These are phyloP conservation scores for Ogataea degrootiae DNA, from an alignment of 805 yeast genomes.

Conservation along the genomic window DNA sequence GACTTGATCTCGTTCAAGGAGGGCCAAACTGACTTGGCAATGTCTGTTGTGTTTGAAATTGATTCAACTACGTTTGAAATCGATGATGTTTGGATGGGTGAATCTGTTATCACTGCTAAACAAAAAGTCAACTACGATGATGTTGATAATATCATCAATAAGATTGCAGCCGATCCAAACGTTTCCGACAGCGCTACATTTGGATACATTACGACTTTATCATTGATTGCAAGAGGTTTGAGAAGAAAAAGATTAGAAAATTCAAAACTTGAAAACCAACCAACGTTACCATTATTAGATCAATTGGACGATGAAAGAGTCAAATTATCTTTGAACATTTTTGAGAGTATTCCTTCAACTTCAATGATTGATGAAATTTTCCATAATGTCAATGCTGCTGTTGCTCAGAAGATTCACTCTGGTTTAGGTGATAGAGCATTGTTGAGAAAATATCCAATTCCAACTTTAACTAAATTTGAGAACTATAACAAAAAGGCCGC, in stretches of 20 bases:
- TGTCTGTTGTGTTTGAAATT: slow-evolving; percentile 77
- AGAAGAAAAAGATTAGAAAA: slow-evolving; percentile 62
- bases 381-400: slow-evolving; percentile 75
- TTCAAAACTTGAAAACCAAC: slow-evolving; percentile 40
- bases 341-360: slow-evolving; percentile 52
- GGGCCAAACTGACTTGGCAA: slow-evolving; percentile 55
- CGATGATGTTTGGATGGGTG: slow-evolving; percentile 71
- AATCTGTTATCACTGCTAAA: slow-evolving; percentile 63
- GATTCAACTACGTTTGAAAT: slow-evolving; percentile 69
- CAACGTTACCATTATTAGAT: slow-evolving; percentile 63
- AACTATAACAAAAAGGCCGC: slow-evolving; percentile 69
- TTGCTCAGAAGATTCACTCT: slow-evolving; percentile 76
- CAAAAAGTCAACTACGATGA: slow-evolving; percentile 49
- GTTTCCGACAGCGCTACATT: slow-evolving; percentile 53
- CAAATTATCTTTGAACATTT: slow-evolving; percentile 65
- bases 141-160: slow-evolving; percentile 47
- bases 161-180: slow-evolving; percentile 16
- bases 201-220: slow-evolving; percentile 54
- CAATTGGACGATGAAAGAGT: slow-evolving; percentile 84
- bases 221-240: slow-evolving; percentile 63
- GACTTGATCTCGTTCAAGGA: slow-evolving; percentile 57
- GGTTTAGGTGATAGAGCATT: slow-evolving; percentile 76
- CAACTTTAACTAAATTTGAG: slow-evolving; percentile 76
- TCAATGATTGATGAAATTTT: slow-evolving; percentile 69
- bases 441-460: slow-evolving; percentile 82